Evolutionary conservation across 1,284 basidiomycete genomes (phyloP).

Genomic region (Moesziomyces sp.): DNA sequence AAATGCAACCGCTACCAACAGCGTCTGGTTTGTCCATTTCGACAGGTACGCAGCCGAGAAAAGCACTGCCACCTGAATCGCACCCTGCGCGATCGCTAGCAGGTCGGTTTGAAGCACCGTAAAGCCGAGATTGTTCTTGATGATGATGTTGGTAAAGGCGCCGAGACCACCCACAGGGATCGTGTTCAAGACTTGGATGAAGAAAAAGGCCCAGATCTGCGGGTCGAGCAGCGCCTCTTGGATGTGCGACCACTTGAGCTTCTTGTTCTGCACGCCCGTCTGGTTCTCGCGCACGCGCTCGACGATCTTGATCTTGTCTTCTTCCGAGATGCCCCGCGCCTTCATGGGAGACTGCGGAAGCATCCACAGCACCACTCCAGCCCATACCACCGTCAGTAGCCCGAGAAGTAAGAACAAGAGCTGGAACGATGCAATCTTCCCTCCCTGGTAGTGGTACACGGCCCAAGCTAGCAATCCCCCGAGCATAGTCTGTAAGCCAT

Average conservation of each 20-base stretch:
- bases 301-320: slow-evolving; percentile 72
- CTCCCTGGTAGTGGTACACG: slow-evolving; percentile 69
- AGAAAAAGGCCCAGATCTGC: slow-evolving; percentile 61
- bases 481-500: slow-evolving; percentile 51
- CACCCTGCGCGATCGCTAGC: slow-evolving; percentile 56
- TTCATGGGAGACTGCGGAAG: slow-evolving; percentile 47
- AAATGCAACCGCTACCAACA: slow-evolving; percentile 43
- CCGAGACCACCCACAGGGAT: slow-evolving; percentile 71
- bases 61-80: slow-evolving; percentile 44
- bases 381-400: slow-evolving; percentile 45
- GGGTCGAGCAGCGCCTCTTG: slow-evolving; percentile 72
- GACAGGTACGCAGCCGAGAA: slow-evolving; percentile 36
- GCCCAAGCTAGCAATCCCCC: slow-evolving; percentile 63
- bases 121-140: slow-evolving; percentile 63
- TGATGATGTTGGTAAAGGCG: slow-evolving; percentile 71
- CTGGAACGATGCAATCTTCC: slow-evolving; percentile 72
- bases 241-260: slow-evolving; percentile 72
- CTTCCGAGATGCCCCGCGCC: slow-evolving; percentile 69
- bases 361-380: slow-evolving; percentile 59
- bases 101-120: slow-evolving; percentile 56
- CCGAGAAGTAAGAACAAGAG: slow-evolving; percentile 69
- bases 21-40: slow-evolving; percentile 60
- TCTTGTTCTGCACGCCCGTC: slow-evolving; percentile 72
- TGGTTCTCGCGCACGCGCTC: slow-evolving; percentile 73
- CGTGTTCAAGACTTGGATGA: slow-evolving; percentile 73